Evolutionary conservation across 495 filamentous ascomycete species (phyloP).

Genomic region (Aspergillus mulundensis): DNA sequence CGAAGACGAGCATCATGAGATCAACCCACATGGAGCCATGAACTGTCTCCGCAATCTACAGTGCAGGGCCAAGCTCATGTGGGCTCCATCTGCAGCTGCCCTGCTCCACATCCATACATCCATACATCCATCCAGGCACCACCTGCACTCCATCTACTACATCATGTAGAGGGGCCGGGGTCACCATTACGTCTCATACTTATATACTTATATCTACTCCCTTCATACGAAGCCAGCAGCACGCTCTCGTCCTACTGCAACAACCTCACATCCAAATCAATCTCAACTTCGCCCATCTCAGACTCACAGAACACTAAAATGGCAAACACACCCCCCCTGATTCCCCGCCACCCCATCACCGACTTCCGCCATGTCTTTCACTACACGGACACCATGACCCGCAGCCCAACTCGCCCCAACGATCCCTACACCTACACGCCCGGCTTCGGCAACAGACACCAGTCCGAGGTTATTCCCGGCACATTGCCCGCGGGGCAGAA

Average conservation of each 20-base stretch:
- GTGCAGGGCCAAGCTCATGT: too few species aligned
- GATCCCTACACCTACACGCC: slow-evolving; percentile 41
- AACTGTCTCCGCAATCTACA: neutral
- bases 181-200: too few species aligned
- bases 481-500: slow-evolving; percentile 39
- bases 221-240: too few species aligned
- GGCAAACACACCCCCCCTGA: slow-evolving; percentile 20
- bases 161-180: too few species aligned
- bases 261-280: too few species aligned
- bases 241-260: too few species aligned
- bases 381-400: slow-evolving; percentile 39
- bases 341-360: slow-evolving; percentile 27
- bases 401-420: slow-evolving; percentile 40
- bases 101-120: slow-evolving; percentile 1
- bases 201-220: too few species aligned
- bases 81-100: neutral
- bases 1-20: neutral
- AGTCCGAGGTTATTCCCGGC: slow-evolving; percentile 41
- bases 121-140: too few species aligned
- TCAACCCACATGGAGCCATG: neutral
- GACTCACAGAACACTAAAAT: too few species aligned
- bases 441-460: slow-evolving; percentile 38
- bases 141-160: too few species aligned
- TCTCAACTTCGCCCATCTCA: too few species aligned
- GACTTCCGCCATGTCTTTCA: slow-evolving; percentile 42